Conservation (phyloP, 116 monocot species). For the Phalaenopsis hybrid region DNA sequence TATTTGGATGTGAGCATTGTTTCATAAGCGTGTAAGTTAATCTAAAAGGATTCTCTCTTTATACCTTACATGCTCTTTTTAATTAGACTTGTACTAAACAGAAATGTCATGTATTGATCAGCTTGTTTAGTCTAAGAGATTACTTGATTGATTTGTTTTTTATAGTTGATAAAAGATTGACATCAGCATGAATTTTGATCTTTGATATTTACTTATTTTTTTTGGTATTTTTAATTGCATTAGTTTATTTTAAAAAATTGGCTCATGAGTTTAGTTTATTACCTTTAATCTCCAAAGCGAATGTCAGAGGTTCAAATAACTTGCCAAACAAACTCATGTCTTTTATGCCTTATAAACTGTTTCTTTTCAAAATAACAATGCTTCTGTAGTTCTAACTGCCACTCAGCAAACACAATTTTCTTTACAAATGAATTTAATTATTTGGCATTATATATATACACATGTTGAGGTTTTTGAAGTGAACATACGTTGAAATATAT, state of each 20-base stretch:
- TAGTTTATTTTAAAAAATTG: too few relatives aligned
- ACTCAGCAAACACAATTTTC: not conserved
- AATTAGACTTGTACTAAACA: not conserved
- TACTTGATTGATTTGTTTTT: not conserved
- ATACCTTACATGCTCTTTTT: not conserved
- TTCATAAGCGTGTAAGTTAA: not conserved
- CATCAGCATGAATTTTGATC: not conserved
- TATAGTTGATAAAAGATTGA: not conserved
- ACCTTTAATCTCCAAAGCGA: too few relatives aligned
- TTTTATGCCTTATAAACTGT: too few relatives aligned
- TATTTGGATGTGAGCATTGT: not conserved
- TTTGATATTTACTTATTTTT: not conserved
- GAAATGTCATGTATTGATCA: not conserved
- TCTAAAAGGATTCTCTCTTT: not conserved
- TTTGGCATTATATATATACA: too few relatives aligned
- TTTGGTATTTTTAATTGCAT: not conserved
- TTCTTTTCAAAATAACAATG: too few relatives aligned
- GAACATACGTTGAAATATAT: too few relatives aligned
- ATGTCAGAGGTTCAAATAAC: too few relatives aligned
- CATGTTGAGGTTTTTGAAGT: too few relatives aligned
- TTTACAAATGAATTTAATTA: not conserved
- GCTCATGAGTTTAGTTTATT: too few relatives aligned
- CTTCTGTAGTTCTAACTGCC: too few relatives aligned
- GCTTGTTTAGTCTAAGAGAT: not conserved
- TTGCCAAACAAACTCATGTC: too few relatives aligned